These are phyloP conservation scores for Ceratobasidium sp. DNA, from an alignment of 1,284 basidiomycete genomes.

Conservation along the genomic window DNA sequence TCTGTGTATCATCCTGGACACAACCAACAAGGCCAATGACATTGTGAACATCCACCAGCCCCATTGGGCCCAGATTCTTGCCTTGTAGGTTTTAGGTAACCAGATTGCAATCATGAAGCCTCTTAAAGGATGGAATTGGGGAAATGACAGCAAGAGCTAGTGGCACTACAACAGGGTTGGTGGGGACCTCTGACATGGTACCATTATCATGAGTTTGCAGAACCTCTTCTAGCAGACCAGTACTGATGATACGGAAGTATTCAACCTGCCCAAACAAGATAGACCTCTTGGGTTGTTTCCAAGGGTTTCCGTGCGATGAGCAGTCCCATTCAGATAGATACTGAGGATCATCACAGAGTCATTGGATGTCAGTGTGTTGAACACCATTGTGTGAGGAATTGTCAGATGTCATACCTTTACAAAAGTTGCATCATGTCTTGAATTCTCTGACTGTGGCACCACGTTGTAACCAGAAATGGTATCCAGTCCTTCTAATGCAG, in stretches of 20 bases:
- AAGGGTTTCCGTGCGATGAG: neutral
- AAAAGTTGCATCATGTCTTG: slow-evolving; percentile 4
- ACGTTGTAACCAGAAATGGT: neutral
- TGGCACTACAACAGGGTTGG: slow-evolving; percentile 41
- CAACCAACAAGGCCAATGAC: slow-evolving; percentile 43
- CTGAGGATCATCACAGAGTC: too few species aligned
- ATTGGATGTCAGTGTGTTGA: neutral
- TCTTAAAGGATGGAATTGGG: slow-evolving; percentile 34
- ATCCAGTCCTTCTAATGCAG: neutral
- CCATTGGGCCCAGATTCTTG: neutral
- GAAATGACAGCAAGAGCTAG: slow-evolving; percentile 43
- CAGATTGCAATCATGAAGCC: slow-evolving; percentile 7
- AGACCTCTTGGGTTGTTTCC: neutral
- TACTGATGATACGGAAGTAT: neutral
- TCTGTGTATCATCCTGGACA: slow-evolving; percentile 32
- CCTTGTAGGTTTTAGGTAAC: slow-evolving; percentile 12
- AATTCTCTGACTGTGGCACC: neutral
- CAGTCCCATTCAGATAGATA: slow-evolving; percentile 7
- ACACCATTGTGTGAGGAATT: neutral
- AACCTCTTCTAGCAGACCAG: neutral
- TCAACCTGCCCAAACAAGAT: slow-evolving; percentile 3
- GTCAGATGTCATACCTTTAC: slow-evolving; percentile 8
- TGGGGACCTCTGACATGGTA: slow-evolving; percentile 43
- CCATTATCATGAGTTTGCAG: too few species aligned
- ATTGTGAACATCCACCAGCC: slow-evolving; percentile 43